Evolutionary conservation across 306 rosid species (phyloP), one percentile per base, ranked within the genome.

Genomic region (Pyrus betulifolia): DNA sequence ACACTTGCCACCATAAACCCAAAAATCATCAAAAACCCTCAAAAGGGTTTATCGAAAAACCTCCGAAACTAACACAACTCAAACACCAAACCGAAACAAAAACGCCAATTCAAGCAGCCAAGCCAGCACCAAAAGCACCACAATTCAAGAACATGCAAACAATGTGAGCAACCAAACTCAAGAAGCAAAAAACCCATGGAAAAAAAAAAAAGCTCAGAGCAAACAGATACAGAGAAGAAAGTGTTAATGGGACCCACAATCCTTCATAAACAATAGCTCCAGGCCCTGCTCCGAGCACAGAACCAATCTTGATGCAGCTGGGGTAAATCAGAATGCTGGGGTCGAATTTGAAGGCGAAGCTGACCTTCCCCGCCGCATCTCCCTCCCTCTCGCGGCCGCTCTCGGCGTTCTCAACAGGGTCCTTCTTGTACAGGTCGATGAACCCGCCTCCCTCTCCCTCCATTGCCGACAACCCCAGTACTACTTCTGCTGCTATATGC

Each of bases 231-330:
- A 73, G 54, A 46, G 62, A 49, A 14, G 54, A 49, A 14, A 51
- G 58, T 38, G 83, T 58, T 58, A 21, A 44, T 27, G 38, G 60
- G 49, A 87, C 89, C 70, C 83, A 88, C 95, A 79, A 69, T 78
- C 95, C 95, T 78, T 83, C 80, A 67, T 73, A 73, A 61, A 88
- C 89, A 55, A 30, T n/a, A 65, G 88, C 80, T 74, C 31, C 23
- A 6, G 78, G 63, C 21, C 89, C 90, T 77, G 83, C 89, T 21
- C 74, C 80, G 8, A 86, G 81, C 73, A 18, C 8, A 31, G 55
- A 62, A 18, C 82, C 87, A 71, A 83, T 42, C 74, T 21, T 25
- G 61, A 90, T 52, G 13, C 75, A 15, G 11, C 38, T 9, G 22
- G 17, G 57, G 65, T 87, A 86, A 35, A 87, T 65, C 12, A 86